Percentiles rank a stretch among this genome's conserved stretches.
These are phyloP conservation scores for Fusarium sp. DNA, from an alignment of 2,329 filamentous ascomycete genomes.

Conservation along the genomic window DNA sequence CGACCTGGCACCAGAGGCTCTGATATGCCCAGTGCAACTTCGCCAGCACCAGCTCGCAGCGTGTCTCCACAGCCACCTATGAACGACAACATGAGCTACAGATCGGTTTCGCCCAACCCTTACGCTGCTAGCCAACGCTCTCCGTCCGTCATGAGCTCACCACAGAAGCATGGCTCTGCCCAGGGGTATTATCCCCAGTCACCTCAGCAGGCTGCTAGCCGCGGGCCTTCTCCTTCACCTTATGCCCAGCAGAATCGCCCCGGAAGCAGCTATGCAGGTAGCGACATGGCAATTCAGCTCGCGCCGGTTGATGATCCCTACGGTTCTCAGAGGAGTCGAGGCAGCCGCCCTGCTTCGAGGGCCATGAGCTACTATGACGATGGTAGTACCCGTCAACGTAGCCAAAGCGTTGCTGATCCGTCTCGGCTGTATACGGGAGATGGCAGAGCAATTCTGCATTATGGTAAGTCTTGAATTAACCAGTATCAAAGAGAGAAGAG, in stretches of 20 bases:
- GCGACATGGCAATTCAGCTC: conserved; percentile 74
- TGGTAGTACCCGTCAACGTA: conserved; percentile 63
- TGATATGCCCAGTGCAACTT: conserved; percentile 67
- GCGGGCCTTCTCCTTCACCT: conserved; percentile 58
- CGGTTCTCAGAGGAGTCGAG: conserved; percentile 62
- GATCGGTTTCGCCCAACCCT: conserved; percentile 70
- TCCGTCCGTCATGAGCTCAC: conserved; percentile 50
- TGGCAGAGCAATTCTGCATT: conserved; percentile 88
- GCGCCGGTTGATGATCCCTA: conserved; percentile 66
- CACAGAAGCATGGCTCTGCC: conserved; percentile 57
- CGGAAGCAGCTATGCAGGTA: conserved; percentile 58
- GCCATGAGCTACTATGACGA: conserved; percentile 67
- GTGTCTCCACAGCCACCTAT: conserved; percentile 69
- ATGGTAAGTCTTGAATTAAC: conserved; percentile 71
- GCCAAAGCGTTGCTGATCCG: conserved; percentile 86
- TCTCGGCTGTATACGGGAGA: conserved; percentile 85
- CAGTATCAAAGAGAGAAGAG: not conserved
- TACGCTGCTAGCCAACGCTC: conserved; percentile 56
- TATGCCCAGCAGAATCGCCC: conserved; percentile 59
- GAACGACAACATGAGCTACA: conserved; percentile 51
- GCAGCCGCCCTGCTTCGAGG: conserved; percentile 58
- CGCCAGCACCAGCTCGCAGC: conserved; percentile 72
- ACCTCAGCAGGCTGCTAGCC: conserved; percentile 54
- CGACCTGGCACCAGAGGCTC: conserved; percentile 67
- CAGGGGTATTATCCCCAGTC: conserved; percentile 63